These are phyloP conservation scores for Rosa chinensis DNA, from an alignment of 306 rosid genomes.

Conservation along the genomic window DNA sequence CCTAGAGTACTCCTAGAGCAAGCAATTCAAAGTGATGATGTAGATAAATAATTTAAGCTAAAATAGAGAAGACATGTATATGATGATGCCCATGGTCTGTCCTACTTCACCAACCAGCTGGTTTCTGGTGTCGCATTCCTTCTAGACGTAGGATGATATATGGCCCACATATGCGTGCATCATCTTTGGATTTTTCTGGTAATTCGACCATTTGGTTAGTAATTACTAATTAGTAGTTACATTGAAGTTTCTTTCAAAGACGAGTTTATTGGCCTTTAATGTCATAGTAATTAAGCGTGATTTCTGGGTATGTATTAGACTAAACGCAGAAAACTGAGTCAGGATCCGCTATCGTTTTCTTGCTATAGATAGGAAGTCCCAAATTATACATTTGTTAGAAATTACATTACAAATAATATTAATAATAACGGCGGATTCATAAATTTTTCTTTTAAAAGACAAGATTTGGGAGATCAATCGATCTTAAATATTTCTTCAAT, in stretches of 20 bases:
- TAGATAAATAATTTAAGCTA: neutral
- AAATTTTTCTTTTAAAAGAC: too few relatives aligned
- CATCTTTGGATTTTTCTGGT: neutral
- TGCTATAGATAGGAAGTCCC: neutral
- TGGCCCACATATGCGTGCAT: neutral
- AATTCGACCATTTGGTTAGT: neutral
- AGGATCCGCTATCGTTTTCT: neutral
- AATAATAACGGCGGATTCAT: too few relatives aligned
- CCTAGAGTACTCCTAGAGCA: neutral
- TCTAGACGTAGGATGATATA: neutral
- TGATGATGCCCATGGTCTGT: neutral
- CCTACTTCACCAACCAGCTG: constrained; percentile 1
- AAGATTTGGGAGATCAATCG: too few relatives aligned
- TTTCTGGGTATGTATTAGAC: neutral
- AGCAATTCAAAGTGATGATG: neutral
- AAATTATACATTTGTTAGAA: too few relatives aligned
- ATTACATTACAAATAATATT: too few relatives aligned
- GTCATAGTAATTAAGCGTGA: neutral
- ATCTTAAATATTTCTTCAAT: too few relatives aligned
- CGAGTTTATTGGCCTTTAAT: neutral
- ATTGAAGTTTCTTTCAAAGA: too few relatives aligned
- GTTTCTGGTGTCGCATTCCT: neutral
- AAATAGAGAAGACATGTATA: too few relatives aligned
- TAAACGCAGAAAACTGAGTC: neutral
- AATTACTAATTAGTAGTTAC: neutral